Base-by-base conservation (phyloP, 768 basidiomycete species). In the Suillus plorans region DNA sequence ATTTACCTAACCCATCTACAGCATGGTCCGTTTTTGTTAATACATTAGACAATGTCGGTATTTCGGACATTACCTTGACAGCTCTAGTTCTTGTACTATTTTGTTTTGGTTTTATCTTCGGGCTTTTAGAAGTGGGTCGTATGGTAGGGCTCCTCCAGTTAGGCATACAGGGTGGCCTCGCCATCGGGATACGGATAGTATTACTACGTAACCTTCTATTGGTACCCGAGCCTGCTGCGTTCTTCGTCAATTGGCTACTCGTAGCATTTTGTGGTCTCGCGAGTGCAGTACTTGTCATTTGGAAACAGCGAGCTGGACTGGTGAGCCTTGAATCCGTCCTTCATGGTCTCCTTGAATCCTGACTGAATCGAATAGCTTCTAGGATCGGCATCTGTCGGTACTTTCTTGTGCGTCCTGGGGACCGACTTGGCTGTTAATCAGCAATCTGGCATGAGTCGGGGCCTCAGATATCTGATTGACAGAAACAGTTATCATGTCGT, bases 21-120 rank as follows among this genome's bases (percentile, higher is more conserved):
- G 88, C 85, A 5, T 90, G 89, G 89, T 80, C 85, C 8, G 85
- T 88, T 13, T 77, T 90, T 57, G 77, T 86, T 63, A 90, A 88
- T 72, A 81, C 85, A 1, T 73, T 85, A 4, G 76, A 79, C 64
- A 74, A 81, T 4, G 69, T 76, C 8, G 84, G 86, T 25, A 68
- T 89, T 13, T 73, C 84, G 0, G 89, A 90, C 70, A 63, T 83
- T 22, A 70, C 84, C 6, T 74, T 90, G 49, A 82, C 82, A 1
- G 64, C 80, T 45, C 79, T 87, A 60, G 77, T 84, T 9, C 63
- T 90, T 31, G 80, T 73, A 0, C 77, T 86, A 60, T 89, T 87
- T 68, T 68, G 73, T 44, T 61, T 83, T 52, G 86, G 85, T 0
- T 85, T 86, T 65, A 64, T 81, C 13, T 66, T 87, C 20, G 89